phyloP scores from a whole-genome alignment of 2,329 filamentous ascomycete genomes.

The Xylogone sp. region DNA sequence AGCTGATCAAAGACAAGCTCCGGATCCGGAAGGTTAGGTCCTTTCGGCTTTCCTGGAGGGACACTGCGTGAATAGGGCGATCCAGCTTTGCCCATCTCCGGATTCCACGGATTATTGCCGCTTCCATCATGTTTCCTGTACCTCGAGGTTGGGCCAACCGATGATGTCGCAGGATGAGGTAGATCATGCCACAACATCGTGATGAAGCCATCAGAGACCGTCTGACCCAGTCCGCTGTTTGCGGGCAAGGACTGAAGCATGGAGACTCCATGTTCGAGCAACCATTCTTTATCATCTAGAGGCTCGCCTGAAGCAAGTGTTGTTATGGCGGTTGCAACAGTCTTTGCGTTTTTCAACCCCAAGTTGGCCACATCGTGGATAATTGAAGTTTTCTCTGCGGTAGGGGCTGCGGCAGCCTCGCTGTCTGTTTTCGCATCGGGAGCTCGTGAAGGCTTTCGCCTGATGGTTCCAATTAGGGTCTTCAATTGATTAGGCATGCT shows the following conservation, averaged over 20 bases:
- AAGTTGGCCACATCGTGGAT: constrained; percentile 36
- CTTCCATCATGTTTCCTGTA: constrained; percentile 42
- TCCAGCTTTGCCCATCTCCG: constrained; percentile 50
- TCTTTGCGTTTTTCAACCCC: constrained; percentile 34
- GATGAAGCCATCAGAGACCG: constrained; percentile 47
- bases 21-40: constrained; percentile 43
- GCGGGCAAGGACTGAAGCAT: constrained; percentile 47
- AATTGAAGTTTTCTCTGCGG: constrained; percentile 35
- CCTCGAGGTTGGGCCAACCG: constrained; percentile 40
- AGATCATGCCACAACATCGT: constrained; percentile 49
- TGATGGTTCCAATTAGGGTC: constrained; percentile 40
- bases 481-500: constrained; percentile 32
- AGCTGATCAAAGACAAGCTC: constrained; percentile 43
- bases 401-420: constrained; percentile 27
- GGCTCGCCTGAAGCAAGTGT: constrained; percentile 41
- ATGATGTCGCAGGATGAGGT: constrained; percentile 44
- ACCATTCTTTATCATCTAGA: constrained; percentile 40
- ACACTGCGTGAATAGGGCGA: constrained; percentile 41
- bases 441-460: constrained; percentile 40
- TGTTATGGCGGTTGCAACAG: constrained; percentile 35
- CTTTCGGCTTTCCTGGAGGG: constrained; percentile 42
- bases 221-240: constrained; percentile 44
- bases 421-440: constrained; percentile 42
- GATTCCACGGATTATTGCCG: constrained; percentile 43
- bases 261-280: constrained; percentile 47